phyloP scores from a whole-genome alignment of 148 eudicot genomes.

The Simmondsia chinensis region DNA sequence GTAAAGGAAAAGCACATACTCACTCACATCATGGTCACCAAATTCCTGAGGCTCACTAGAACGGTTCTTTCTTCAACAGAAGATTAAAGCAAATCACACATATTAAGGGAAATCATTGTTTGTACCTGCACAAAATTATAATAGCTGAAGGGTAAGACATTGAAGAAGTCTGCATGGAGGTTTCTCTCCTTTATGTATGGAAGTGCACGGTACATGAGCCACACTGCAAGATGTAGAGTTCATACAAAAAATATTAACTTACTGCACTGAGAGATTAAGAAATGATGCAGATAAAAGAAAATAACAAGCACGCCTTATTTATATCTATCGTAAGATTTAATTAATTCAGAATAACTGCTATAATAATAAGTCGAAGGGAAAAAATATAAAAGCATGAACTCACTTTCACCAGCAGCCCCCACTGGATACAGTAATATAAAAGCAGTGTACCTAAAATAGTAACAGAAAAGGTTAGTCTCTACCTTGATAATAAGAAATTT shows the following conservation, averaged over 20 bases:
- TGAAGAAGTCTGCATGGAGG: conserved; percentile 47
- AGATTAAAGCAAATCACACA: neutral
- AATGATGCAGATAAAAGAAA: neutral
- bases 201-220: conserved; percentile 89
- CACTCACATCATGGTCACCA: too few relatives aligned
- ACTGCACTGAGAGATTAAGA: neutral
- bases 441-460: conserved; percentile 58
- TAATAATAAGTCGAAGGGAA: neutral
- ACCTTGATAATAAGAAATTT: too few relatives aligned
- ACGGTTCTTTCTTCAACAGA: neutral
- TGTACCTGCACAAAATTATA: conserved; percentile 54
- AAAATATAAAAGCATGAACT: conserved; percentile 14
- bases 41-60: too few relatives aligned
- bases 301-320: too few relatives aligned
- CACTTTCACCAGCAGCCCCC: conserved; percentile 81
- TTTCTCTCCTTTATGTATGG: conserved; percentile 51
- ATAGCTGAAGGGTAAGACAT: conserved; percentile 57
- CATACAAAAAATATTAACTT: neutral
- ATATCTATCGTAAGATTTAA: too few relatives aligned
- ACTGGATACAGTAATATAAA: conserved; percentile 69
- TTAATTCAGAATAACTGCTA: too few relatives aligned
- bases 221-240: conserved; percentile 42
- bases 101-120: neutral
- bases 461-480: too few relatives aligned
- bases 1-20: too few relatives aligned